Percentiles rank a stretch among this genome's conserved stretches.
Evolutionary conservation across 352 stramenopile genomes (phyloP).

Genomic region (Globisporangium heterothallicum): DNA sequence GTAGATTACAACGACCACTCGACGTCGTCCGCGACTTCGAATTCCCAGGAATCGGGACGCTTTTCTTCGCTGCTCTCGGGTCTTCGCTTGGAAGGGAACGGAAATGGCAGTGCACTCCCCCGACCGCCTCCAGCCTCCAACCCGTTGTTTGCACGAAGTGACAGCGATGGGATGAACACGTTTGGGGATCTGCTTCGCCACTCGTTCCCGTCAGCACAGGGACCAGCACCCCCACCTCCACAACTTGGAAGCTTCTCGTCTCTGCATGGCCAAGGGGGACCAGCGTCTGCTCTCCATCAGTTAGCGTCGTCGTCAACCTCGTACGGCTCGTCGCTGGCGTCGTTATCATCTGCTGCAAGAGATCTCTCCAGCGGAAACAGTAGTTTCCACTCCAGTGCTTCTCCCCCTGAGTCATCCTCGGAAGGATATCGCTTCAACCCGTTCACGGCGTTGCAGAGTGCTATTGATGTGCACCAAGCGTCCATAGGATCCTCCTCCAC

Average conservation of each 20-base stretch:
- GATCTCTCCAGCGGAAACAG: conserved; percentile 13
- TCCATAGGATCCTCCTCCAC: conserved; percentile 2
- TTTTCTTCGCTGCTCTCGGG: conserved; percentile 26
- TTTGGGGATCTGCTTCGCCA: conserved; percentile 46
- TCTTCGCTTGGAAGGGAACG: conserved; percentile 20
- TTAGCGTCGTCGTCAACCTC: conserved; percentile 46
- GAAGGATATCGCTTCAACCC: conserved; percentile 48
- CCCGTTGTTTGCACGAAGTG: conserved; percentile 48
- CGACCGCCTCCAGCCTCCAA: conserved; percentile 31
- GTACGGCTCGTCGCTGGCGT: conserved; percentile 29
- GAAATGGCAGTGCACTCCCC: conserved; percentile 10
- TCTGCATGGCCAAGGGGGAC: conserved; percentile 1
- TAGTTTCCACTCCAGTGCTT: background rate
- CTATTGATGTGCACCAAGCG: conserved; percentile 35
- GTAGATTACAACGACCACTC: conserved; percentile 13
- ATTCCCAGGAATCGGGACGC: conserved; percentile 17
- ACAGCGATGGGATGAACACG: conserved; percentile 41
- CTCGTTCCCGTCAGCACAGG: conserved; percentile 28
- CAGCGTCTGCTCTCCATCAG: conserved; percentile 43
- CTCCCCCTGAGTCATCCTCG: background rate
- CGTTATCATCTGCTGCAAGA: conserved; percentile 11
- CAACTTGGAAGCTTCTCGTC: conserved; percentile 20
- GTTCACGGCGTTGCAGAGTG: conserved; percentile 53
- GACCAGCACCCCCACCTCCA: conserved; percentile 7
- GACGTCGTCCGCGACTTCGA: conserved; percentile 16